Evolutionary conservation across 306 rosid species (phyloP), one percentile per base, ranked within the genome.

Genomic region (Medicago ruthenica): DNA sequence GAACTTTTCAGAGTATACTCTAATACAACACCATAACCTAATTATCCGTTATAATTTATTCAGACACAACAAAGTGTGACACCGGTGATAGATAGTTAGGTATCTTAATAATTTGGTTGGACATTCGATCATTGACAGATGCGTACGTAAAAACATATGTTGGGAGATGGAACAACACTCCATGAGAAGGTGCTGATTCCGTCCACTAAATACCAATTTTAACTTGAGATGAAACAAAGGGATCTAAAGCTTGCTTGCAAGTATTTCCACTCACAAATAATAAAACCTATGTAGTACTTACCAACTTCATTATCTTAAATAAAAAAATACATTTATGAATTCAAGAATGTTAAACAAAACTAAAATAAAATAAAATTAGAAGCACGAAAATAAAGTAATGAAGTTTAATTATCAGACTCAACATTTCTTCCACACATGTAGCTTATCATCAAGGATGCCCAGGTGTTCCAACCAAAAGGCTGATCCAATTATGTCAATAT

Each of bases 391-490:
- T 60, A 27, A 60, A 22, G 41, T 34, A 79, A 40, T 21, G 2
- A 21, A 54, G 14, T 63, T 58, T 58, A 69, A 69, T 77, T 57
- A 44, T 13, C 15, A 15, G 7, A 77, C 63, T 44, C 27, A 9
- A 59, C 6, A 22, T 36, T 36, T 37, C 41, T 61, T 37, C 73
- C 57, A 65, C 4, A 65, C n/a, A 51, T 63, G 64, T 64, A 40
- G 4, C 53, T 55, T 73, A 31, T 68, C 71, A 51, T 69, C 71
- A 71, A 93, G 92, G 81, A 91, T 86, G 74, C 76, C 37, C n/a
- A 88, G 86, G 78, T 84, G 88, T 15, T 79, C 83, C 48, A 64
- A 70, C 97, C 97, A 89, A 80, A 91, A 91, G 76, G 79, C 42
- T 41, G 86, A 77, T 20, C 83, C 87, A 62, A 91, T 91, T 78